These are phyloP conservation scores for Ramaria sp. DNA, from an alignment of 768 basidiomycete species.

Conservation along the genomic window DNA sequence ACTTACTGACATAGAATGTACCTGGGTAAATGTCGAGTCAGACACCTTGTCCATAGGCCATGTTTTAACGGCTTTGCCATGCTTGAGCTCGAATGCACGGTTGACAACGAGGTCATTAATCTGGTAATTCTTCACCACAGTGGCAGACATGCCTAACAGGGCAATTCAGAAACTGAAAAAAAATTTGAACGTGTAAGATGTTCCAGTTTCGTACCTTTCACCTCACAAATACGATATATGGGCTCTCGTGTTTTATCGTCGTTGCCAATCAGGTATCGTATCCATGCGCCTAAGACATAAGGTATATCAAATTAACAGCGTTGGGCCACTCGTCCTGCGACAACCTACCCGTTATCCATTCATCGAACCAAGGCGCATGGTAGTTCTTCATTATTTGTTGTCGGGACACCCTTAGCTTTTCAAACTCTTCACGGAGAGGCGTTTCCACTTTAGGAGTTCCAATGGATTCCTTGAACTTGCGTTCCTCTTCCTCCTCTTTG, in stretches of 20 bases:
- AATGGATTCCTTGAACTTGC: constrained; percentile 42
- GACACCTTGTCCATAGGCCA: constrained; percentile 85
- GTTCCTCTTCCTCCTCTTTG: constrained; percentile 65
- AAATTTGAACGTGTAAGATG: constrained; percentile 1
- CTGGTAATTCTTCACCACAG: constrained; percentile 56
- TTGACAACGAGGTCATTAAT: constrained; percentile 56
- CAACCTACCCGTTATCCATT: constrained; percentile 61
- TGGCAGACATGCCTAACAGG: constrained; percentile 38
- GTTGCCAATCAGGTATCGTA: constrained; percentile 67
- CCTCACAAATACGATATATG: constrained; percentile 77
- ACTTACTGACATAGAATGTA: constrained; percentile 25
- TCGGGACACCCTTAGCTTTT: constrained; percentile 53
- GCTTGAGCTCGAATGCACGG: constrained; percentile 61
- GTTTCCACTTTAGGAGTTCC: constrained; percentile 29
- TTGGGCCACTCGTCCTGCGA: not conserved
- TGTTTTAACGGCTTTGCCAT: constrained; percentile 51
- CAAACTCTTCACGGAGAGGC: constrained; percentile 46
- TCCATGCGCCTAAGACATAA: constrained; percentile 75
- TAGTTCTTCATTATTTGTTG: constrained; percentile 61
- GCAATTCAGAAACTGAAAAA: constrained; percentile 1
- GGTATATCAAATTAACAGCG: constrained; percentile 3
- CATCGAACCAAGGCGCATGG: constrained; percentile 76
- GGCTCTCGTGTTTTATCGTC: constrained; percentile 37
- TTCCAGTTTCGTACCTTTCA: constrained; percentile 47
- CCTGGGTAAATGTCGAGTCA: constrained; percentile 54